Base-by-base conservation (phyloP, 352 stramenopile species). In the Pilasporangium apinafurcum region DNA sequence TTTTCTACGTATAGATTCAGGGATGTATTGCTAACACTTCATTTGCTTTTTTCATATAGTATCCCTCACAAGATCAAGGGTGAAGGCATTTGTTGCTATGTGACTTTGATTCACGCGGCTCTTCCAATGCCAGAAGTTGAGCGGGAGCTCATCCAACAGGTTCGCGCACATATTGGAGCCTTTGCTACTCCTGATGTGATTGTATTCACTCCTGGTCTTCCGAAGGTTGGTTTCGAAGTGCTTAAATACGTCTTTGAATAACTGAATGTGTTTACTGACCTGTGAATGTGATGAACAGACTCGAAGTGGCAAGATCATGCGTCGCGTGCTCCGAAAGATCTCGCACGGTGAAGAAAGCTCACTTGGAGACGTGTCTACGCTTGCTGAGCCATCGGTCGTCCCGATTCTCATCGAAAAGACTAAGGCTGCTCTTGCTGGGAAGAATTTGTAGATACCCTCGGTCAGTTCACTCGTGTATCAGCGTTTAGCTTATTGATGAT, bases 231-330 rank as follows among this genome's bases (percentile, higher is more conserved):
- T n/a, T n/a, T n/a, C n/a, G n/a, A 36, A 37, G 45, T 8, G 3
- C 9, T 4, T 28, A 29, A 4, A 17, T 5, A 29, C n/a, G 24
- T 20, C 24, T 20, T 38, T 21, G 1, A 17, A 1, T n/a, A 17
- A 32, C n/a, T 24, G 8, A 9, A 20, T 25, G 1, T 17, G 33
- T 35, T 46, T 3, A 44, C 32, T 17, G 21, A 28, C 22, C 24
- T 35, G 34, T 39, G 10, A 44, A 18, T 17, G 8, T 29, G 21
- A 26, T 34, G 20, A 30, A 41, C 39, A 66, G 88, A 99, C 96
- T 1, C 83, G 95, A 37, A 97, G 80, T 57, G 96, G 96, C 49
- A 97, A 99, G 78, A 99, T 99, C 59, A 98, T 99, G 95, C 88
- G 96, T 32, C 86, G 97, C 34, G 96, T 99, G 56, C 79, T 99